phyloP scores from a whole-genome alignment of 208 protist genomes.

The Kentomonas sorsogonicus region DNA sequence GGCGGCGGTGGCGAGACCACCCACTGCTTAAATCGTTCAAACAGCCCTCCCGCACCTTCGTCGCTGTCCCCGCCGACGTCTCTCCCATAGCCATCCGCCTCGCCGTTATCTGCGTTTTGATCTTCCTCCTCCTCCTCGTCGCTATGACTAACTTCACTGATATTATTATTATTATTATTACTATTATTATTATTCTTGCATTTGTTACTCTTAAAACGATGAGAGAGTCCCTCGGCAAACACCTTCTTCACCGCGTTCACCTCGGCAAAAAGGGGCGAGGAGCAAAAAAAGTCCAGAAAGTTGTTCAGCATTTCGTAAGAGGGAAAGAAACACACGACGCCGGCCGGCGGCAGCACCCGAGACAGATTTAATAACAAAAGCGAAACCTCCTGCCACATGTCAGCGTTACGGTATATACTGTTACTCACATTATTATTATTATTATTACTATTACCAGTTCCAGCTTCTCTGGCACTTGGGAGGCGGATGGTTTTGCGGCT shows the following conservation, averaged over 20 bases:
- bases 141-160: background rate
- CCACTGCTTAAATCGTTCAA: too few relatives aligned
- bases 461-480: background rate
- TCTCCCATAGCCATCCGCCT: too few relatives aligned
- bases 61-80: too few relatives aligned
- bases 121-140: background rate
- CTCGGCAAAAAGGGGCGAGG: too few relatives aligned
- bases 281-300: slow-evolving; percentile 36
- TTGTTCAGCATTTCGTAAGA: slow-evolving; percentile 84
- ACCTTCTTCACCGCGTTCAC: too few relatives aligned
- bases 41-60: too few relatives aligned
- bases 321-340: slow-evolving; percentile 93
- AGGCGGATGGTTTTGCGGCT: slow-evolving; percentile 21
- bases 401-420: background rate
- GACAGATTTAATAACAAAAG: slow-evolving; percentile 81
- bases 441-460: too few relatives aligned
- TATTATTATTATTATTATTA: slow-evolving; percentile 2
- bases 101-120: too few relatives aligned
- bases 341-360: slow-evolving; percentile 84
- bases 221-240: slow-evolving; percentile 36
- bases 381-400: slow-evolving; percentile 52
- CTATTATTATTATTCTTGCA: slow-evolving; percentile 15
- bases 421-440: too few relatives aligned
- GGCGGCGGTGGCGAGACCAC: too few relatives aligned
- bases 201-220: slow-evolving; percentile 65